Evolutionary conservation across 139 green algal species (phyloP), one percentile per base, ranked within the genome.

Genomic region (Micromonas commoda): DNA sequence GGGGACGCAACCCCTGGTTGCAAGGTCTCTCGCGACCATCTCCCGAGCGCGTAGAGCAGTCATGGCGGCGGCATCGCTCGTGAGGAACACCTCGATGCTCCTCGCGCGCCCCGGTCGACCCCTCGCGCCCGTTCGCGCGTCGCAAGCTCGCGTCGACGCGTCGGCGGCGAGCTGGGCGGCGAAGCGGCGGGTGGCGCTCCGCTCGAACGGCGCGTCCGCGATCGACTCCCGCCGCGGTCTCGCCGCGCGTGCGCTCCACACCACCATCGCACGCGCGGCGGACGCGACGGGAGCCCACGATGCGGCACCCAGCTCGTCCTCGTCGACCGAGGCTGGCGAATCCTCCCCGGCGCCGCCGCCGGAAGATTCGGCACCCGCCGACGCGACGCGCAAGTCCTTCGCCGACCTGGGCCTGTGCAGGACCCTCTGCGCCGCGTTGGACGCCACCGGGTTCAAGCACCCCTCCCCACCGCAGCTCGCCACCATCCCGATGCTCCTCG

Each of bases 391-490:
- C 34, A 33, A 21, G 67, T 35, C 35, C 23, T 75, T 60, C 20
- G 20, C 24, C 21, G 68, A 61, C 24, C 38, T 75, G 19, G 68
- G 68, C 68, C 34, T 75, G 37, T 13, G 20, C 20, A 39, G 20
- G 37, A 60, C 60, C 24, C 24, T 75, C 2, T 3, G 23, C 21
- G 26, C 24, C 24, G 21, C 24, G 38, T 24, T 75, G 16, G 4
- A n/a, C 4, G 19, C 24, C 37, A 37, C 23, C 1, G 89, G 82
- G 38, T 83, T 95, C 37, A 9, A 80, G n/a, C 2, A 54, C 20
- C 90, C 93, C 0, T 94, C 89, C 0, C 78, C 85, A 31, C 89
- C 97, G 33, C 93, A 97, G 73, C 34, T 68, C 0, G 81, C 77
- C 0, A 87, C 88, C 6, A 87, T 96, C 9, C 91, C 91, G 0